Percentiles rank a stretch among this genome's conserved stretches.
Conservation (phyloP, 2,329 filamentous ascomycete genomes). For the Hymenoscyphus albidus region DNA sequence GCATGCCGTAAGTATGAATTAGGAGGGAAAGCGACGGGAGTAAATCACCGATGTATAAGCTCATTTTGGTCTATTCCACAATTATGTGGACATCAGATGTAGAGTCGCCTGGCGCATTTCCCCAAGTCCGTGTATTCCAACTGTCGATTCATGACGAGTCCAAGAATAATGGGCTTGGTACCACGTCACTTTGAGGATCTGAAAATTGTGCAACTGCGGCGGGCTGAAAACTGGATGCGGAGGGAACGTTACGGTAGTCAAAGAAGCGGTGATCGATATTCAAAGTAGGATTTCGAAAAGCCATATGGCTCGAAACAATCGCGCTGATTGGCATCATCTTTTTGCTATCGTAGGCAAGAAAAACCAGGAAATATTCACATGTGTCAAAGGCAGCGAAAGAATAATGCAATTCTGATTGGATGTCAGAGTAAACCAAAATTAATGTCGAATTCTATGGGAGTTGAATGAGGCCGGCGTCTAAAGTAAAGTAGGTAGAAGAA, state of each 20-base stretch:
- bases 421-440: background rate
- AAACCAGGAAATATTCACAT: background rate
- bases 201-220: background rate
- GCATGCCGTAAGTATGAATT: background rate
- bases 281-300: background rate
- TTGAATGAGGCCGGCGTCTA: background rate
- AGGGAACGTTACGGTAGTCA: background rate
- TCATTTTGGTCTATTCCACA: background rate
- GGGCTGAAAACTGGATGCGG: background rate
- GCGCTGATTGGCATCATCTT: background rate
- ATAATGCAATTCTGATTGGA: no score
- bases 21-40: background rate
- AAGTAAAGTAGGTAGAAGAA: background rate
- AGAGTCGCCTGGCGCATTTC: background rate
- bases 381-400: background rate
- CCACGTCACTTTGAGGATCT: background rate
- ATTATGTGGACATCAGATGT: background rate
- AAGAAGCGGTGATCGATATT: background rate
- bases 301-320: background rate
- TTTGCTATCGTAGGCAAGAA: background rate
- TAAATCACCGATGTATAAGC: background rate
- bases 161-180: background rate
- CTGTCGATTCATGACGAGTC: background rate
- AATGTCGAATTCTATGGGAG: background rate
- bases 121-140: background rate